phyloP scores from a whole-genome alignment of 1,284 basidiomycete genomes.

The Trichosporon asahii region DNA sequence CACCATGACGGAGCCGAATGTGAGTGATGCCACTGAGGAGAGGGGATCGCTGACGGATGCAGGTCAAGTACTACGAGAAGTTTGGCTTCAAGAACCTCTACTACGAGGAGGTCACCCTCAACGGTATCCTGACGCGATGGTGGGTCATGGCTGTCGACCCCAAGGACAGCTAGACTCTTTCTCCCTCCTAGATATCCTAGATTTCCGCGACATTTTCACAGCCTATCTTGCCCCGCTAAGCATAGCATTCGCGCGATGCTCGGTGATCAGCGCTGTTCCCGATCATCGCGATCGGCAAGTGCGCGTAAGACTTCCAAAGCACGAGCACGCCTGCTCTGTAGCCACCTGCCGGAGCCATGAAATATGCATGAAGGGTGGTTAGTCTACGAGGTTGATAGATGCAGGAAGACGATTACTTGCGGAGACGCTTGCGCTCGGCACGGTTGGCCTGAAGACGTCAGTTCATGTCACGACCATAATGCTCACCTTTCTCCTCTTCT shows the following conservation, averaged over 20 bases:
- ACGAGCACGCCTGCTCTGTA: neutral
- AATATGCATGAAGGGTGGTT: slow-evolving; percentile 8
- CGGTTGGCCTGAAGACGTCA: slow-evolving; percentile 21
- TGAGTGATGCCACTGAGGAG: neutral
- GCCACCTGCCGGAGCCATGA: neutral
- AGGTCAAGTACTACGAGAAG: slow-evolving; percentile 13
- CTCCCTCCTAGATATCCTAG: neutral
- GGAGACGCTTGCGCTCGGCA: slow-evolving; percentile 30
- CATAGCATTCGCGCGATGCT: neutral
- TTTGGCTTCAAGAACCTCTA: slow-evolving; percentile 11
- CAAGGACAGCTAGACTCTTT: neutral
- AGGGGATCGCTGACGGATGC: neutral
- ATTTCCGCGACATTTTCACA: neutral
- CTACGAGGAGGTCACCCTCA: slow-evolving; percentile 10
- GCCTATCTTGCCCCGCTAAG: neutral
- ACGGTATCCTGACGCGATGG: slow-evolving; percentile 10
- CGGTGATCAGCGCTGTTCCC: neutral
- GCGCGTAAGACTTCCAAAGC: neutral
- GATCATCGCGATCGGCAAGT: neutral
- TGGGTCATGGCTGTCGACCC: slow-evolving; percentile 14
- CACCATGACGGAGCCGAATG: slow-evolving; percentile 17
- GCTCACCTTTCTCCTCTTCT: slow-evolving; percentile 71
- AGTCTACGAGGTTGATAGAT: neutral
- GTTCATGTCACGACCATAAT: no score
- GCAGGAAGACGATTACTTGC: slow-evolving; percentile 27